Conservation (phyloP, 2,329 filamentous ascomycete genomes). For the Botrytis aclada region DNA sequence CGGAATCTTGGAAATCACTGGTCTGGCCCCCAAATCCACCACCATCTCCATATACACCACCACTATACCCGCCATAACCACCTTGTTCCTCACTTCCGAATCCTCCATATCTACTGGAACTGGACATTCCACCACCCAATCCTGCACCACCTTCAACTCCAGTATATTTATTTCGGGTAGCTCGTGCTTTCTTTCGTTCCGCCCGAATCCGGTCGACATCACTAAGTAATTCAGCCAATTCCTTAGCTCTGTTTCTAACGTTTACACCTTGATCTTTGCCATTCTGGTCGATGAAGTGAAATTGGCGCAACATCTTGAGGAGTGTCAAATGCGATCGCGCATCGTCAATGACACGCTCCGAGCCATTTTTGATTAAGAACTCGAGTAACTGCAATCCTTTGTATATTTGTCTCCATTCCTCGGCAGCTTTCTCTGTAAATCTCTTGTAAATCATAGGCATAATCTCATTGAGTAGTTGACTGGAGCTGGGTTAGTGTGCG, state of each 20-base stretch:
- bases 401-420: slow-evolving; percentile 99
- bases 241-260: slow-evolving; percentile 93
- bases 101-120: slow-evolving; percentile 66
- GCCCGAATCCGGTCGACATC: slow-evolving; percentile 85
- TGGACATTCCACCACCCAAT: slow-evolving; percentile 49
- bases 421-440: slow-evolving; percentile 96
- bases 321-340: slow-evolving; percentile 92
- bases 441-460: slow-evolving; percentile 99
- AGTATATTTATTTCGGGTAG: slow-evolving; percentile 90
- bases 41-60: slow-evolving; percentile 89
- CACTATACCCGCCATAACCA: slow-evolving; percentile 60
- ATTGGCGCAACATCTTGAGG: slow-evolving; percentile 96
- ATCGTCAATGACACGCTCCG: slow-evolving; percentile 95
- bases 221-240: slow-evolving; percentile 86
- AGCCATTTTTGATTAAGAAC: slow-evolving; percentile 96
- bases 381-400: slow-evolving; percentile 96
- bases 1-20: slow-evolving; percentile 65
- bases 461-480: slow-evolving; percentile 95
- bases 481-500: slow-evolving; percentile 41
- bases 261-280: slow-evolving; percentile 99
- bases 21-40: slow-evolving; percentile 83
- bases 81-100: slow-evolving; percentile 81
- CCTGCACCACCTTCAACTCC: slow-evolving; percentile 82
- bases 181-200: slow-evolving; percentile 83
- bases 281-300: slow-evolving; percentile 93